Base-by-base conservation (phyloP, 371 early-diverging fungal genomes). In the Zychaea mexicana region DNA sequence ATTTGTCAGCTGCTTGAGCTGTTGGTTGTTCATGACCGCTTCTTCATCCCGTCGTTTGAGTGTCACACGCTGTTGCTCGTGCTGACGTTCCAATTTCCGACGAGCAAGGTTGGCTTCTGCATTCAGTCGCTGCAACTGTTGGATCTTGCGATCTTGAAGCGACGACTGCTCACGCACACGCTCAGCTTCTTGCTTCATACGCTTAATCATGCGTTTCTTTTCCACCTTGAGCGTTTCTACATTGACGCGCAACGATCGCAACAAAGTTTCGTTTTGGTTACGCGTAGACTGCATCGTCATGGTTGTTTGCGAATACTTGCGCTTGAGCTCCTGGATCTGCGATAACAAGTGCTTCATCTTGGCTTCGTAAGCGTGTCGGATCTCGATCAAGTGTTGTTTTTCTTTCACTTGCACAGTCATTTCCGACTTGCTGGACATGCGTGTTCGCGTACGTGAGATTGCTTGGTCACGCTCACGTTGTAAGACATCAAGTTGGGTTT, bases 201-300 rank as follows among this genome's bases (percentile, higher is more conserved):
- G 89, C 62, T 90, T 90, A 57, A 90, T 69, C 83, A 92, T 87
- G 8, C 89, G 84, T 38, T 86, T 73, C 77, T 93, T 95, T 69
- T 95, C 95, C 7, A 82, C 78, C 65, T 88, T 87, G 30, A 88
- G 84, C 7, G 85, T 83, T 62, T 89, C 88, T 2, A 90, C 82
- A 54, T 84, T 82, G 10, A 76, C 72, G 22, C 79, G 74, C 22
- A 89, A 70, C 0, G 80, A 75, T 17, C 81, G 72, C n/a, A 88
- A 62, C 45, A 82, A 66, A 13, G 74, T 68, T 60, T 88, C 88
- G 19, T 84, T 80, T 55, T 84, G 75, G 58, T 76, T 84, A 19
- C 86, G 74, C 12, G 83, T 78, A 13, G 83, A 73, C 22, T 86
- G 82, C 67, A 84, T 83, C 0, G 83, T 68, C 67, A 74, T 74